phyloP scores from a whole-genome alignment of 2,329 filamentous ascomycete species.

The Hymenoscyphus repandus region DNA sequence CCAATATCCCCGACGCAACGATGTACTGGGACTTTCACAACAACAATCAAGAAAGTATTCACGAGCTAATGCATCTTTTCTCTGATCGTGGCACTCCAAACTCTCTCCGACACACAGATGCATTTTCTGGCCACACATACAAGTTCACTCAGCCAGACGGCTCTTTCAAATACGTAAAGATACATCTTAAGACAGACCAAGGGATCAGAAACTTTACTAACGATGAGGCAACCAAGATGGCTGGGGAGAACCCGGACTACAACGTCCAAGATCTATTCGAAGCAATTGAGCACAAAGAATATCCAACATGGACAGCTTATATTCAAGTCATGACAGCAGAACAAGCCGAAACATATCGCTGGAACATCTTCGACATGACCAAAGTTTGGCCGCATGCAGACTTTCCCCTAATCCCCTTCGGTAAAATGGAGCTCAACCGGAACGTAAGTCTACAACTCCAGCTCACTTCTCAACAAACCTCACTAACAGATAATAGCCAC shows the following conservation, averaged over 20 bases:
- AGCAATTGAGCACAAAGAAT: constrained; percentile 40
- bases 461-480: neutral
- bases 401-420: constrained; percentile 44
- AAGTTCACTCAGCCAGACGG: constrained; percentile 35
- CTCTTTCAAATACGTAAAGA: constrained; percentile 43
- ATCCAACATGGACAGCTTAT: constrained; percentile 46
- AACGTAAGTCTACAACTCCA: constrained; percentile 34
- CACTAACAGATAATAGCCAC: constrained; percentile 30
- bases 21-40: constrained; percentile 21
- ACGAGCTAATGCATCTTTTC: constrained; percentile 6
- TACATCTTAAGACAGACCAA: constrained; percentile 43
- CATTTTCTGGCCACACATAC: constrained; percentile 38
- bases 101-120: constrained; percentile 3
- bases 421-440: constrained; percentile 45
- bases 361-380: constrained; percentile 52
- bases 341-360: constrained; percentile 41
- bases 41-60: constrained; percentile 6
- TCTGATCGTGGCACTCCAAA: constrained; percentile 5
- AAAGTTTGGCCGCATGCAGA: constrained; percentile 48
- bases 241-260: constrained; percentile 34
- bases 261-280: constrained; percentile 37
- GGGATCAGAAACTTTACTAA: constrained; percentile 41
- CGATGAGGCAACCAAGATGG: constrained; percentile 32
- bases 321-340: constrained; percentile 50
- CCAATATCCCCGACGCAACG: constrained; percentile 58